Base-by-base conservation (phyloP, 2,329 filamentous ascomycete genomes). In the Aspergillus tamarii region DNA sequence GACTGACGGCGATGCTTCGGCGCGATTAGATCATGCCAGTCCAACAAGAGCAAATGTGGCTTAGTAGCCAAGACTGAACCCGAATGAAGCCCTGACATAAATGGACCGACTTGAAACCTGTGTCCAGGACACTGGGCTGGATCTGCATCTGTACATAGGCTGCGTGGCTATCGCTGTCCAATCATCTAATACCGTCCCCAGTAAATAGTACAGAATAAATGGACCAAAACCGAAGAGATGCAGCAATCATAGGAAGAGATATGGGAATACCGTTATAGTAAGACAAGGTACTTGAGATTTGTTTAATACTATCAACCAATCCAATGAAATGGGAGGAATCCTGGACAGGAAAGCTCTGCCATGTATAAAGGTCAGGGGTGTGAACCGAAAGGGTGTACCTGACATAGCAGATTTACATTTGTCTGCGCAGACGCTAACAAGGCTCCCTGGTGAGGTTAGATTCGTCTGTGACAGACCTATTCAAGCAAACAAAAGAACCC, bases 361-460 rank as follows among this genome's bases (percentile, higher is more conserved):
- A 70, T 70, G 69, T 67, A 72, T 53, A 61, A 64, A 58, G 68
- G 43, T 65, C 68, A 71, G 64, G 69, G 69, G 64, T 66, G 60
- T 60, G 48, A 53, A 64, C 56, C 59, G 53, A 53, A 65, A 58
- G 58, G 60, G 59, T 52, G 60, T 61, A 63, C 54, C 45, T 62
- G 57, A 48, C 26, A 45, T 61, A 57, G 28, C 52, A 54, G 45
- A 52, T 48, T 60, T 30, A 58, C 61, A 50, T 62, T 48, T 48
- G 50, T 50, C 55, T 66, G 65, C 54, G 53, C 39, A 59, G 48
- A 58, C 59, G 50, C 61, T 55, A 59, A 65, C 59, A 56, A 10
- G 43, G 21, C 45, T 62, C 52, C 45, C 48, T 41, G 59, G 32
- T 55, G 30, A 32, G 34, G 61, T 59, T 58, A 43, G 59, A 45